Evolutionary conservation across 2,329 filamentous ascomycete genomes (phyloP), one percentile per base, ranked within the genome.

Genomic region (Fusarium heterosporum): DNA sequence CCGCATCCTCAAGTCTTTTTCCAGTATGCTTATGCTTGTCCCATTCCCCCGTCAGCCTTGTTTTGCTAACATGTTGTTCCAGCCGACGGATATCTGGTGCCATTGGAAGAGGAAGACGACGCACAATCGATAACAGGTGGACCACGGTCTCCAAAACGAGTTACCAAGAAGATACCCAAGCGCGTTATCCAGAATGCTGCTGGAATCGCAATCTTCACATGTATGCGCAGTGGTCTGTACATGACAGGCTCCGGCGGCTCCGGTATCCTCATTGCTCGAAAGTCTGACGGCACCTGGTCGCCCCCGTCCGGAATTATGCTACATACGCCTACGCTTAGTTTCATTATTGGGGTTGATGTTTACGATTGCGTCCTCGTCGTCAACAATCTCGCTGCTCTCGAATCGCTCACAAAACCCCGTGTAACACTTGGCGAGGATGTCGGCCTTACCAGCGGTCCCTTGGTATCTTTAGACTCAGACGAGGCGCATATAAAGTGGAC

Each of bases 351-450:
- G 4, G 91, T 97, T 39, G 95, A 98, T 75, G 93, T 97, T 30
- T 98, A 97, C 82, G 95, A 98, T 77, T 97, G 94, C 74, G 91
- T 98, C 14, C 86, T 97, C 10, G 91, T 97, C 34, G 94, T 97
- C 75, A 97, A 97, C 80, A 93, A 91, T 42, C 88, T 92, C 43
- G 86, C 92, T 56, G 93, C 93, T 8, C 82, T 98, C 45, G 91
- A 97, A 69, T 88, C 91, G 1, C 96, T 97, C 75, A 93, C 92
- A 34, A 90, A 89, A 58, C 82, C 95, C 5, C 87, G 90, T 52
- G 89, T 93, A 55, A 96, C 92, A 0, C 81, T 98, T 4, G 94
- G 94, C 8, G 89, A 91, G 43, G 93, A 97, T 75, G 85, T 97
- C 51, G 90, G 87, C 64, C 87, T 93, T 26, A 87, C 89, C 8